Evolutionary conservation across 2,329 filamentous ascomycete genomes (phyloP).

Genomic region (Aspergillus arachidicola): DNA sequence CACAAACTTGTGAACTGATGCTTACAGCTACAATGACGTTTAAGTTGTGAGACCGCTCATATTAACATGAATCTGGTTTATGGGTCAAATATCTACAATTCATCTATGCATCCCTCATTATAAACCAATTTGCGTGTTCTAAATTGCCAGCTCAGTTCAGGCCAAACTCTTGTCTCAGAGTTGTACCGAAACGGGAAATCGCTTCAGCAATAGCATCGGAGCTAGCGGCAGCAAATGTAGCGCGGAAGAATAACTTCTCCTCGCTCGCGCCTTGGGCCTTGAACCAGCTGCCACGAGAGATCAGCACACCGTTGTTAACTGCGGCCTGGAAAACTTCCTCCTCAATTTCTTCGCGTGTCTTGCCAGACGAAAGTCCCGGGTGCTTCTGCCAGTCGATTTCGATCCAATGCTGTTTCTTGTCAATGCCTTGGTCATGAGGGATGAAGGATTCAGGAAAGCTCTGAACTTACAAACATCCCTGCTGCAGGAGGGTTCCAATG

Average conservation of each 20-base stretch:
- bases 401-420: conserved; percentile 47
- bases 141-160: conserved; percentile 32
- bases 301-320: conserved; percentile 75
- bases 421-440: neutral
- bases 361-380: conserved; percentile 41
- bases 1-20: neutral
- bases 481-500: conserved; percentile 79
- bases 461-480: conserved; percentile 83
- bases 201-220: conserved; percentile 71
- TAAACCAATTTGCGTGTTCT: neutral
- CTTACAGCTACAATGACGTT: neutral
- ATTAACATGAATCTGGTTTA: neutral
- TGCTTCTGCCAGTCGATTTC: conserved; percentile 50
- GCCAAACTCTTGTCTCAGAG: conserved; percentile 66
- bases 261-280: conserved; percentile 67
- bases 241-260: conserved; percentile 78
- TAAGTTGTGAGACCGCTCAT: neutral
- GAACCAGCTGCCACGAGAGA: conserved; percentile 91
- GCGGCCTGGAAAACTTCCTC: conserved; percentile 80
- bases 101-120: neutral
- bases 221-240: conserved; percentile 83
- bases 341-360: conserved; percentile 62
- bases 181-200: conserved; percentile 73
- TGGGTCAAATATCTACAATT: neutral
- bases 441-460: neutral